phyloP scores from a whole-genome alignment of 805 yeast species.

The Ogataea haglerorum region DNA sequence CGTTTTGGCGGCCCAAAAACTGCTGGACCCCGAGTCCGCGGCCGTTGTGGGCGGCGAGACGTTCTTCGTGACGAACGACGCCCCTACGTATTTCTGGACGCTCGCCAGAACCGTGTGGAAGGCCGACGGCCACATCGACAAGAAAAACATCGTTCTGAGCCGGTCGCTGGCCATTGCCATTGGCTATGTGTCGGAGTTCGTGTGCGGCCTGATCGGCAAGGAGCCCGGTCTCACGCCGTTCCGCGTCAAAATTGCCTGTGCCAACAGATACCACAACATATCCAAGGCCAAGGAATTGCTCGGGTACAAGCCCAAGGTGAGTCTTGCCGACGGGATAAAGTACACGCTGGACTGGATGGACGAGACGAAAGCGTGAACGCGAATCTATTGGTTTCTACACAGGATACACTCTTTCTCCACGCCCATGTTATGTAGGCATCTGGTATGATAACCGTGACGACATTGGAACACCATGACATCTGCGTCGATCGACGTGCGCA shows the following conservation, averaged over 20 bases:
- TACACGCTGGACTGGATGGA: conserved; percentile 87
- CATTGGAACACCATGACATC: conserved; percentile 58
- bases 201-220: conserved; percentile 67
- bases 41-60: conserved; percentile 72
- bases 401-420: conserved; percentile 37
- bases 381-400: conserved; percentile 29
- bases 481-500: conserved; percentile 13
- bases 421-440: conserved; percentile 52
- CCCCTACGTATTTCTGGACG: conserved; percentile 96
- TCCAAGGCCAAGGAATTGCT: conserved; percentile 75
- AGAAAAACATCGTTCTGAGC: conserved; percentile 60
- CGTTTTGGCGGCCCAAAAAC: conserved; percentile 81
- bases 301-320: conserved; percentile 79
- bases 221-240: conserved; percentile 96
- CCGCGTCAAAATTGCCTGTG: conserved; percentile 89
- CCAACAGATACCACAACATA: conserved; percentile 89
- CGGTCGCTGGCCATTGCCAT: conserved; percentile 75
- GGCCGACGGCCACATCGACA: conserved; percentile 84
- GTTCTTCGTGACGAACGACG: conserved; percentile 88
- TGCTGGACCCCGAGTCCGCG: conserved; percentile 46
- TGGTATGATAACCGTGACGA: conserved; percentile 60
- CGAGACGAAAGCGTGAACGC: conserved; percentile 41
- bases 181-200: conserved; percentile 77
- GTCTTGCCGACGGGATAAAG: conserved; percentile 72
- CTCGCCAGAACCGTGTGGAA: conserved; percentile 96